phyloP scores from a whole-genome alignment of 2,329 filamentous ascomycete species.

The Leptographium radiaticola region DNA sequence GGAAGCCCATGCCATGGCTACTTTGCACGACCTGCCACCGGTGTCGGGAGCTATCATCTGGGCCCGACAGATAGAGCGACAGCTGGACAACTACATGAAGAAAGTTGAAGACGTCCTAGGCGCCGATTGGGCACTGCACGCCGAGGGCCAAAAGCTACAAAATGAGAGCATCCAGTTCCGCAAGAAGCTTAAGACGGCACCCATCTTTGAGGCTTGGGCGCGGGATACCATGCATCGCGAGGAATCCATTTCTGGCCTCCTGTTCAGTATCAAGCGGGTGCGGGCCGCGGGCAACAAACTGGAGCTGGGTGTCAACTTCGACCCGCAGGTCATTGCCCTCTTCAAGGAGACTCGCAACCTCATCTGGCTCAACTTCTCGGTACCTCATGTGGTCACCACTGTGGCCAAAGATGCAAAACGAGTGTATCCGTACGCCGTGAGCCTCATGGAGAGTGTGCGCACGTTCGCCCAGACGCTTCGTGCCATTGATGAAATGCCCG shows the following conservation, averaged over 20 bases:
- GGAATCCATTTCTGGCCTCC: slow-evolving; percentile 78
- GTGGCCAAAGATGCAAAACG: slow-evolving; percentile 98
- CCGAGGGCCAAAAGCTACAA: slow-evolving; percentile 87
- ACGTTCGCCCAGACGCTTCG: slow-evolving; percentile 82
- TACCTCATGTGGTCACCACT: slow-evolving; percentile 88
- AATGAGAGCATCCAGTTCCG: slow-evolving; percentile 87
- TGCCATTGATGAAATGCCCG: slow-evolving; percentile 71
- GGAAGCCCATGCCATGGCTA: slow-evolving; percentile 95
- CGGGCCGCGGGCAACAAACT: slow-evolving; percentile 81
- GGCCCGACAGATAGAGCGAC: slow-evolving; percentile 92
- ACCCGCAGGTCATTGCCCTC: slow-evolving; percentile 88
- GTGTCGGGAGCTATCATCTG: slow-evolving; percentile 96
- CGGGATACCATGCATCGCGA: slow-evolving; percentile 79
- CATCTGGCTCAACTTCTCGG: slow-evolving; percentile 85
- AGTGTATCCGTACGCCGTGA: slow-evolving; percentile 95
- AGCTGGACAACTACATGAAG: slow-evolving; percentile 93
- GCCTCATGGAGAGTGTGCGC: slow-evolving; percentile 95
- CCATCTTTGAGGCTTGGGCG: slow-evolving; percentile 93
- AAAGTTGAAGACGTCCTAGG: slow-evolving; percentile 98
- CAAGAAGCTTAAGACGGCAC: slow-evolving; percentile 86
- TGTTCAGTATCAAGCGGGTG: slow-evolving; percentile 82
- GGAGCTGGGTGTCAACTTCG: slow-evolving; percentile 90
- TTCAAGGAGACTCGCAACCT: slow-evolving; percentile 98
- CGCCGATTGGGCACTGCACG: slow-evolving; percentile 84
- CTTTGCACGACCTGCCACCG: slow-evolving; percentile 86